A percentile compares a stretch with the other conserved stretches of the same genome.
Conservation (phyloP, 768 basidiomycete species). For the Hygrophoropsis aurantiaca region DNA sequence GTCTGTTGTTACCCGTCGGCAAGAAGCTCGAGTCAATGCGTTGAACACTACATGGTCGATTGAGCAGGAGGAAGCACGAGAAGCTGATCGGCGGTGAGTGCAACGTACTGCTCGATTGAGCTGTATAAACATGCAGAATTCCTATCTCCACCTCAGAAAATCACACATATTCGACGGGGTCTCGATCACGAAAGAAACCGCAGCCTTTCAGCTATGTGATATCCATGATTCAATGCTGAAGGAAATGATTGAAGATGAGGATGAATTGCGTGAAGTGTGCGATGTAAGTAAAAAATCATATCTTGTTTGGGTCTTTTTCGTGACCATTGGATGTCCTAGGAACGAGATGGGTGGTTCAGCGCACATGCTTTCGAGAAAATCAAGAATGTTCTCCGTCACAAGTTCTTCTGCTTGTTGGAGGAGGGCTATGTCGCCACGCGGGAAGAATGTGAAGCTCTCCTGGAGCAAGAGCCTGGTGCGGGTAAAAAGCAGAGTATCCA, state of each 20-base stretch:
- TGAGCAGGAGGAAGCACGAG: slow-evolving; percentile 32
- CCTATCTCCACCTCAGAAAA: slow-evolving; percentile 36
- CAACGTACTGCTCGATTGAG: not conserved
- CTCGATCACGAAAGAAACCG: slow-evolving; percentile 77
- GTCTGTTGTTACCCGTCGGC: slow-evolving; percentile 68
- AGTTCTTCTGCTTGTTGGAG: slow-evolving; percentile 72
- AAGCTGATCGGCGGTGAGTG: slow-evolving; percentile 30
- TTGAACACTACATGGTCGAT: slow-evolving; percentile 27
- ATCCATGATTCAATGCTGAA: slow-evolving; percentile 84
- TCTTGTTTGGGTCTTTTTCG: not conserved
- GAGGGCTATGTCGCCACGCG: slow-evolving; percentile 72
- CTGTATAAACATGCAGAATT: not conserved
- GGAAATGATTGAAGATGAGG: slow-evolving; percentile 73
- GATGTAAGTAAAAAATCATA: slow-evolving; percentile 52
- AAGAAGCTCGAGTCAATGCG: slow-evolving; percentile 39
- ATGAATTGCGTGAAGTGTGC: slow-evolving; percentile 68
- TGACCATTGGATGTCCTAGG: slow-evolving; percentile 35
- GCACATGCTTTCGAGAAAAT: slow-evolving; percentile 77
- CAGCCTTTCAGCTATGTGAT: slow-evolving; percentile 93
- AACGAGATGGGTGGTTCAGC: slow-evolving; percentile 90
- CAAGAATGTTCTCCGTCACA: slow-evolving; percentile 80
- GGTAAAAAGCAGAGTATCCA: slow-evolving; percentile 38
- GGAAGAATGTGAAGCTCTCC: slow-evolving; percentile 68
- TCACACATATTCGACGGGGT: slow-evolving; percentile 91
- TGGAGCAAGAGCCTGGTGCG: slow-evolving; percentile 35